Evolutionary conservation across 306 rosid species (phyloP).

Genomic region (Fagus sylvatica): DNA sequence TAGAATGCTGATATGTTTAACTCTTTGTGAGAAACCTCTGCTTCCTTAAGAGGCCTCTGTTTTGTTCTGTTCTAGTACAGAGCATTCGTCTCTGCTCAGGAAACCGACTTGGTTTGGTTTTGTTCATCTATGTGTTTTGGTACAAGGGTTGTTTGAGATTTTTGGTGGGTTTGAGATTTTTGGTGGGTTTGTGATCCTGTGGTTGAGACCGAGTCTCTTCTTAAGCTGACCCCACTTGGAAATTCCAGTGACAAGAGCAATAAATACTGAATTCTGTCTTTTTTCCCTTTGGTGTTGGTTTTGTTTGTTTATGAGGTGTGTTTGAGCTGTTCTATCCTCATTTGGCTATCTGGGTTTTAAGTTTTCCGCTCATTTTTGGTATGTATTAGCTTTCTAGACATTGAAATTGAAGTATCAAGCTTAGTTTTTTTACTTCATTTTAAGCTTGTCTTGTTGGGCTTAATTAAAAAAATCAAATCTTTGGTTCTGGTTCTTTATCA

Average conservation of each 20-base stretch:
- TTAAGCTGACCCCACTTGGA: slow-evolving; percentile 35
- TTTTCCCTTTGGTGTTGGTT: slow-evolving; percentile 6
- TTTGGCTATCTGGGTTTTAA: slow-evolving; percentile 22
- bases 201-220: slow-evolving; percentile 11
- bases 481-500: slow-evolving; percentile 20
- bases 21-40: not conserved
- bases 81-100: slow-evolving; percentile 3
- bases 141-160: not conserved
- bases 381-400: slow-evolving; percentile 5
- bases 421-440: slow-evolving; percentile 17
- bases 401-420: slow-evolving; percentile 18
- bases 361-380: too few relatives aligned
- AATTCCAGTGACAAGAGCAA: slow-evolving; percentile 26
- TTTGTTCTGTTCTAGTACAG: slow-evolving; percentile 15
- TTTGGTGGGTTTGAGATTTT: slow-evolving; percentile 15
- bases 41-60: slow-evolving; percentile 7
- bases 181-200: slow-evolving; percentile 21
- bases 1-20: not conserved
- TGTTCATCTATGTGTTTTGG: slow-evolving; percentile 16
- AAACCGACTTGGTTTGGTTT: slow-evolving; percentile 20
- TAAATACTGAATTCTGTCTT: slow-evolving; percentile 30
- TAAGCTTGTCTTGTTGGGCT: slow-evolving; percentile 1
- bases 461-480: slow-evolving; percentile 3
- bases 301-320: slow-evolving; percentile 23
- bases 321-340: slow-evolving; percentile 12